Base-by-base conservation (phyloP, 176 grass and related monocot species). In the Ensete ventricosum region DNA sequence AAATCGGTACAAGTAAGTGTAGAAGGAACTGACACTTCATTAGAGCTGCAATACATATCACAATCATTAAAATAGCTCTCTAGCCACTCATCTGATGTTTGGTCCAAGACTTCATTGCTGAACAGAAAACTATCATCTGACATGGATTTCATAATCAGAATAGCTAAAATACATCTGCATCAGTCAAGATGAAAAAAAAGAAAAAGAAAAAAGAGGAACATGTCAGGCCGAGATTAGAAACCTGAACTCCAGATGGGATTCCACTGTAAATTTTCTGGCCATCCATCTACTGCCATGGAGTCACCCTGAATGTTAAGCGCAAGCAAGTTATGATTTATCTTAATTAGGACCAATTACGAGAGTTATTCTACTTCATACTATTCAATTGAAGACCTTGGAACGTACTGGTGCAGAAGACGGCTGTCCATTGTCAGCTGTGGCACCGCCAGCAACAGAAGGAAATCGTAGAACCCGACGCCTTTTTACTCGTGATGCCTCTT, bases 11-110 rank as follows among this genome's bases (percentile, higher is more conserved):
- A 67, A 55, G 10, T 63, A 23, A 64, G 14, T 25, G 72, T 23
- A 71, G 9, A 80, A 48, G 34, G 52, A 83, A 81, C 27, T 80
- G 24, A 78, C 64, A 48, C 81, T 69, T 80, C 75, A 14, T 52
- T 24, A 64, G 43, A 64, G 19, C 11, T 52, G 9, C 23, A 51
- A 77, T 77, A 60, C 48, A 77, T 77, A 19, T 77, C 20, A 52
- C 20, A 52, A 16, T 65, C 60, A 65, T 77, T 77, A 12, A 77
- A 51, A 25, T 64, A 77, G 49, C 5, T 43, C 34, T 63, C 58
- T 27, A 77, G 34, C 34, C 75, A 65, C 21, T 23, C 48, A 52
- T 77, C 34, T 23, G 74, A 64, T 63, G 75, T 53, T 1, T 50
- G 49, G 65, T 77, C 59, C 75, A 77, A 77, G 43, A 63, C 60